These are phyloP conservation scores for Cyberlindnera samutprakarnensis DNA, from an alignment of 805 yeast genomes.

Conservation along the genomic window DNA sequence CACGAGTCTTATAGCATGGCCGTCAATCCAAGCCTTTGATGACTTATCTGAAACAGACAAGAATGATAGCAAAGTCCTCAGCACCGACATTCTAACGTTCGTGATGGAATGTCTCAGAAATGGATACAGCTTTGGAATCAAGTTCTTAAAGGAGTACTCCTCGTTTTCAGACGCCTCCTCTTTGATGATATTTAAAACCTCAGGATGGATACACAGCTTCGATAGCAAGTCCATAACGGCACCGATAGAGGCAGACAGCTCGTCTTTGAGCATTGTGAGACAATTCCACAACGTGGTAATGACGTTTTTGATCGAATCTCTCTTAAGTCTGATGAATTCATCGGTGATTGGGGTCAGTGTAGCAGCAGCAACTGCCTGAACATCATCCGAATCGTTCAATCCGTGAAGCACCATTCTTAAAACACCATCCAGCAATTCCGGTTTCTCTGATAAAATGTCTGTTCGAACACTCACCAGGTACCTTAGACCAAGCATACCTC, in stretches of 20 bases:
- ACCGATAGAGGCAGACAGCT: conserved; percentile 89
- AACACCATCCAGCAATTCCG: conserved; percentile 55
- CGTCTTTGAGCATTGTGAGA: conserved; percentile 78
- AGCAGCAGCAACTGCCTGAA: conserved; percentile 94
- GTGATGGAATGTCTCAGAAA: conserved; percentile 90
- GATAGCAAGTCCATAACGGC: conserved; percentile 93
- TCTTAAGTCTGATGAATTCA: conserved; percentile 69
- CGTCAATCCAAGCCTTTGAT: conserved; percentile 67
- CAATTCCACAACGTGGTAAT: conserved; percentile 85
- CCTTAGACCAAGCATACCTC: conserved; percentile 90
- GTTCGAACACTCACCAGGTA: conserved; percentile 88
- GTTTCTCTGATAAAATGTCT: conserved; percentile 57
- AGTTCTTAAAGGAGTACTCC: conserved; percentile 53
- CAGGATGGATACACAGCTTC: conserved; percentile 72
- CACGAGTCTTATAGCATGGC: conserved; percentile 62
- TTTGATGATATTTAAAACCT: conserved; percentile 68
- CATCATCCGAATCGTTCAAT: conserved; percentile 75
- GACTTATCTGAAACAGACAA: conserved; percentile 46
- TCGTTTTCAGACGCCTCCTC: conserved; percentile 44
- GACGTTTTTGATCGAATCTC: conserved; percentile 36
- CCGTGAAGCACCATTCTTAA: conserved; percentile 85
- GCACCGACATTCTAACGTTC: conserved; percentile 82
- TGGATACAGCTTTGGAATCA: conserved; percentile 90
- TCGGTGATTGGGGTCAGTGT: conserved; percentile 83
- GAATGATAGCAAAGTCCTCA: conserved; percentile 74